Conservation (phyloP, 2,329 filamentous ascomycete species). For the Fusarium sp. region DNA sequence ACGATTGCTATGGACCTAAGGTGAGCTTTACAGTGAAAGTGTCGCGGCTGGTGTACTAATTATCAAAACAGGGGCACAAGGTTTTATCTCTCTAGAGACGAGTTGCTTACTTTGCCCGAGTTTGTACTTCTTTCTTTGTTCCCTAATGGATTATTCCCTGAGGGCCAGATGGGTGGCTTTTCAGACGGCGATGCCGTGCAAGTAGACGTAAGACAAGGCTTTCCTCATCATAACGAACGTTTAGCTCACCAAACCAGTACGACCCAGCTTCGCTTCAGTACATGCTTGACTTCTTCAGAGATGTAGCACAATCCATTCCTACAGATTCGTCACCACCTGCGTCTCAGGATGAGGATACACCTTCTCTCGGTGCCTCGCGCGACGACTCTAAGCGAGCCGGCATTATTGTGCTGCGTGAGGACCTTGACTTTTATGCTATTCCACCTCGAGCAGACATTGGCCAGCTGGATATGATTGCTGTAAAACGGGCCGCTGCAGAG, state of each 20-base stretch:
- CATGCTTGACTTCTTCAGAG: constrained; percentile 99
- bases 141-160: constrained; percentile 96
- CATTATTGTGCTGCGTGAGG: constrained; percentile 96
- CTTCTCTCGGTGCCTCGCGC: constrained; percentile 76
- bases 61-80: constrained; percentile 79
- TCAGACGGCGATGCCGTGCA: constrained; percentile 95
- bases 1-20: constrained; percentile 95
- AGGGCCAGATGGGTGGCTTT: constrained; percentile 94
- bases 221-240: not conserved
- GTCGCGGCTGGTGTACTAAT: constrained; percentile 42
- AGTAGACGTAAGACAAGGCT: constrained; percentile 84
- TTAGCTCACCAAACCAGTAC: constrained; percentile 73
- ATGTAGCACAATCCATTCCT: constrained; percentile 96
- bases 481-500: constrained; percentile 91
- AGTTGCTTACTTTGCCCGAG: constrained; percentile 94
- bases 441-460: constrained; percentile 88
- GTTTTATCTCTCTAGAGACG: constrained; percentile 94
- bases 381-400: constrained; percentile 93
- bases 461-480: constrained; percentile 92
- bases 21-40: constrained; percentile 64
- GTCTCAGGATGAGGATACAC: constrained; percentile 73
- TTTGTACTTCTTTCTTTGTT: constrained; percentile 98
- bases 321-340: constrained; percentile 77
- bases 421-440: constrained; percentile 97
- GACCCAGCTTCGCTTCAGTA: constrained; percentile 96